Evolutionary conservation across 2,329 filamentous ascomycete species (phyloP).

Genomic region (Cephalotrichum gorgonifer): DNA sequence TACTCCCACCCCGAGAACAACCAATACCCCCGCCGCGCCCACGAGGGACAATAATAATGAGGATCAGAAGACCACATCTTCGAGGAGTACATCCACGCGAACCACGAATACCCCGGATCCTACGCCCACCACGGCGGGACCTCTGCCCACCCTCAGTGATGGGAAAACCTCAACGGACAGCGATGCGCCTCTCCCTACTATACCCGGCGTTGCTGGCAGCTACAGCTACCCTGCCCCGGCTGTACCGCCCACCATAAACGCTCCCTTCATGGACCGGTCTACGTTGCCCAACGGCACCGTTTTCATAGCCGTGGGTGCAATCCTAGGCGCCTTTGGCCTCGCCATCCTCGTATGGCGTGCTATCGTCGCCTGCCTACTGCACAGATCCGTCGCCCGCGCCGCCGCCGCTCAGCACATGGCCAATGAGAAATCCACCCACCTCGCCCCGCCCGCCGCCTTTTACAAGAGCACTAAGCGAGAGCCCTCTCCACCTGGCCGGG

Average conservation of each 20-base stretch:
- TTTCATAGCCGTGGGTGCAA: constrained; percentile 88
- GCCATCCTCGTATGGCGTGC: constrained; percentile 82
- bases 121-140: constrained; percentile 10
- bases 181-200: constrained; percentile 5
- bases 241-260: constrained; percentile 73
- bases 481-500: constrained; percentile 41
- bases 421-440: constrained; percentile 60
- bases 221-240: constrained; percentile 59
- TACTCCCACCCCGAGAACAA: background rate
- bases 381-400: constrained; percentile 80
- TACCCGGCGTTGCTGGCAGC: constrained; percentile 18
- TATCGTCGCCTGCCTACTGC: constrained; percentile 80
- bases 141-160: constrained; percentile 13
- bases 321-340: constrained; percentile 71
- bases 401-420: constrained; percentile 62
- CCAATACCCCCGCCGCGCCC: constrained; percentile 5
- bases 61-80: background rate
- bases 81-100: background rate
- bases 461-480: constrained; percentile 55
- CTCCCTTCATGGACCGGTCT: constrained; percentile 87
- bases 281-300: constrained; percentile 83
- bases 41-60: constrained; percentile 10
- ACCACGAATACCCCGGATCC: constrained; percentile 2
- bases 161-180: constrained; percentile 7
- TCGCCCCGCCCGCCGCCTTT: constrained; percentile 44